Base-by-base conservation (phyloP, 164 flowering plant species). In the Vitis riparia region DNA sequence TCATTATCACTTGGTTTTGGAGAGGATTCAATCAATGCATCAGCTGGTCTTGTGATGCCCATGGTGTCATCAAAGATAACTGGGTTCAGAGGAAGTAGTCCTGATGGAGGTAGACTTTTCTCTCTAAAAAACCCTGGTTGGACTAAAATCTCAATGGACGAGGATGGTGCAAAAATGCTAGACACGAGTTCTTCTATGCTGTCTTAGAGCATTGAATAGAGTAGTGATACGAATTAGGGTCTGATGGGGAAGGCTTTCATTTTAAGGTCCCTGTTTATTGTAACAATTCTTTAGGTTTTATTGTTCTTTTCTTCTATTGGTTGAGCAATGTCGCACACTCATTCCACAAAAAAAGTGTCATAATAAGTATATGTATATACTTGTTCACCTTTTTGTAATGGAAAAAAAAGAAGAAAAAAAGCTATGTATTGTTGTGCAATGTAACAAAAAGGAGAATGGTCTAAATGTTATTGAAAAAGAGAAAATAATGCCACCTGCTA, bases 21-120 rank as follows among this genome's bases (percentile, higher is more conserved):
- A 48, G 99, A 95, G 79, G 90, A 93, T 66, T 82, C 94, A 16
- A 83, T 93, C 61, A 86, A 82, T 74, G 97, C 99, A 57, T 95
- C 99, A 37, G 88, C 98, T 3, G 89, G 90, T 77, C 81, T 95
- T 70, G 97, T 82, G 68, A 95, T 95, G 97, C 98, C 99, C 2
- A 91, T 95, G 98, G 87, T 93, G 56, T 93, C 99, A 16, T 93
- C 99, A 19, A 91, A 88, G 85, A 93, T 91, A 66, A 90, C 88
- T 1, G 97, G 97, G 19, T 91, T 93, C 57, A 84, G 99, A 83
- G 97, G 98, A 59, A 76, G 57, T 17, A 77, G 74, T 59, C 52
- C 85, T 52, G 89, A 88, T 63, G 75, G 92, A 67, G 69, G 82
- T 4, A 90, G 85, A 75, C 29, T 89, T 29, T 82, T 85, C 50